These are phyloP conservation scores for Acaromyces ingoldii DNA, from an alignment of 1,284 basidiomycete species.

Conservation along the genomic window DNA sequence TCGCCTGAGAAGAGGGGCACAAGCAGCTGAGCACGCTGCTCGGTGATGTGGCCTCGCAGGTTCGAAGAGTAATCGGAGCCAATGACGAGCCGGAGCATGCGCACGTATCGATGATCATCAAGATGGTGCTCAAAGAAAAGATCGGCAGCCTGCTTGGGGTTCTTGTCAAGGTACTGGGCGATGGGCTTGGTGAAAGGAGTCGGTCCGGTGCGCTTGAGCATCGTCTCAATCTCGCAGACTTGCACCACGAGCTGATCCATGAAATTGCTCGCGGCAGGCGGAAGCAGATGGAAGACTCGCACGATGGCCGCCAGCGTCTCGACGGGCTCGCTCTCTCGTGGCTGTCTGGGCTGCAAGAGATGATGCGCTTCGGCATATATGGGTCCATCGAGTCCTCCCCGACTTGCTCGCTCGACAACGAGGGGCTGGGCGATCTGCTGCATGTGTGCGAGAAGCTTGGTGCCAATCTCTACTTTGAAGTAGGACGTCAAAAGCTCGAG, in stretches of 20 bases:
- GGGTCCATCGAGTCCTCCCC: slow-evolving; percentile 28
- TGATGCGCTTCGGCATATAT: slow-evolving; percentile 18
- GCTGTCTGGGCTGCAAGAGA: slow-evolving; percentile 58
- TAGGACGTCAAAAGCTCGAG: slow-evolving; percentile 94
- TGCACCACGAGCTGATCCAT: slow-evolving; percentile 77
- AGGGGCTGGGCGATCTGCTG: slow-evolving; percentile 39
- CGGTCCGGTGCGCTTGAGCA: slow-evolving; percentile 79
- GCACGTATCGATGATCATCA: slow-evolving; percentile 53
- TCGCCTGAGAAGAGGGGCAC: slow-evolving; percentile 35
- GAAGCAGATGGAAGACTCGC: slow-evolving; percentile 90
- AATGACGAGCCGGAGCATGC: slow-evolving; percentile 38
- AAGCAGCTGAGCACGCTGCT: slow-evolving; percentile 22
- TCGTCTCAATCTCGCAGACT: slow-evolving; percentile 88
- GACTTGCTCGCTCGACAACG: slow-evolving; percentile 37
- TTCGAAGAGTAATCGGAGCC: slow-evolving; percentile 34
- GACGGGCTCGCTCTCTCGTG: slow-evolving; percentile 84
- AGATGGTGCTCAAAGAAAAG: slow-evolving; percentile 80
- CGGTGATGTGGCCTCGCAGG: slow-evolving; percentile 34
- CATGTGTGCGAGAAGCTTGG: slow-evolving; percentile 86
- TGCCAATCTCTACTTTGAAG: slow-evolving; percentile 99
- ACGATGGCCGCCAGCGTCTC: slow-evolving; percentile 88
- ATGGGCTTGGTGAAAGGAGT: slow-evolving; percentile 93
- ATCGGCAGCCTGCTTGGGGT: slow-evolving; percentile 75
- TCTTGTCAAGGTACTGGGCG: slow-evolving; percentile 84
- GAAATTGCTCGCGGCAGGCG: slow-evolving; percentile 83